These are phyloP conservation scores for Urochloa ruziziensis DNA, from an alignment of 176 grass and related monocot species.

Conservation along the genomic window DNA sequence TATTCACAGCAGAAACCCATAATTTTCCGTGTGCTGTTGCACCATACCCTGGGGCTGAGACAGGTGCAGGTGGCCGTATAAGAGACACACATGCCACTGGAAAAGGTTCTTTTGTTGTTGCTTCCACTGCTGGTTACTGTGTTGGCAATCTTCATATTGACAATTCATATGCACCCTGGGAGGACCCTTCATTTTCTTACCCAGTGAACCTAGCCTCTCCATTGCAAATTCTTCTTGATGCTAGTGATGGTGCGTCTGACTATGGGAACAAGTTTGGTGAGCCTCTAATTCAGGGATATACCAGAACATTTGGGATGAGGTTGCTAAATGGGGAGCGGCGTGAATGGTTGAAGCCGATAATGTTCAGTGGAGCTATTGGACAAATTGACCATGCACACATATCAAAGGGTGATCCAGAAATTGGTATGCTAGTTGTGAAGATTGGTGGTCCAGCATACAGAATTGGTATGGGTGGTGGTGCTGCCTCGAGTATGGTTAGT, in stretches of 20 bases:
- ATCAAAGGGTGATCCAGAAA: constrained; percentile 70
- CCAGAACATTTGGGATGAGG: constrained; percentile 79
- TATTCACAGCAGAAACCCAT: constrained; percentile 91
- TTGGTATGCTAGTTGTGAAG: constrained; percentile 97
- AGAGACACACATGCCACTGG: constrained; percentile 94
- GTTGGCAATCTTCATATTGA: constrained; percentile 89
- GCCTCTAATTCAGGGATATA: constrained; percentile 87
- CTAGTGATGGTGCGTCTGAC: constrained; percentile 89
- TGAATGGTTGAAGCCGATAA: constrained; percentile 96
- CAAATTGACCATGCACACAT: constrained; percentile 87
- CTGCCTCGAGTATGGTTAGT: constrained; percentile 94
- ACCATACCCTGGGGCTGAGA: constrained; percentile 81
- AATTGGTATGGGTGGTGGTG: constrained; percentile 97
- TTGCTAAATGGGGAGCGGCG: constrained; percentile 72
- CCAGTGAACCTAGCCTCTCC: constrained; percentile 76
- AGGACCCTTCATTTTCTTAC: constrained; percentile 76
- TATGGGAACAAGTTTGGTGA: constrained; percentile 98
- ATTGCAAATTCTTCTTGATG: constrained; percentile 78
- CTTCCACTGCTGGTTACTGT: constrained; percentile 82
- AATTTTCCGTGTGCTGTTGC: constrained; percentile 95
- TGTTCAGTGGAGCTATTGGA: constrained; percentile 94
- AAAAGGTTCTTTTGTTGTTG: constrained; percentile 80
- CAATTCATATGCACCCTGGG: constrained; percentile 73
- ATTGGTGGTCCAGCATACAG: constrained; percentile 91
- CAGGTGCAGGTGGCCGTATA: constrained; percentile 82